A percentile compares a stretch with the other conserved stretches of the same genome.
These are phyloP conservation scores for Diaporthe australafricana DNA, from an alignment of 2,329 filamentous ascomycete species.

Conservation along the genomic window DNA sequence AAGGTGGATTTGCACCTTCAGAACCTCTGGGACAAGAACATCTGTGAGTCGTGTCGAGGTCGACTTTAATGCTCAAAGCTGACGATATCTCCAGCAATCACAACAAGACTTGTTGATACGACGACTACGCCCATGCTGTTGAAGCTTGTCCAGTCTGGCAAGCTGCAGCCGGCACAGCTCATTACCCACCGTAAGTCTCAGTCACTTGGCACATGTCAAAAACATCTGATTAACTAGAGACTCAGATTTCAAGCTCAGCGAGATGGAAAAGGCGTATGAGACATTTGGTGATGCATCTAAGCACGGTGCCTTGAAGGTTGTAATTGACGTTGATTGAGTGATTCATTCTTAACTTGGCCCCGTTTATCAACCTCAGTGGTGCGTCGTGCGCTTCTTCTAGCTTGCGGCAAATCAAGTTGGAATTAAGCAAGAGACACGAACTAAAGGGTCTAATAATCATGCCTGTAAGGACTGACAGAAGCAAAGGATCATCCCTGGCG, in stretches of 20 bases:
- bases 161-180: constrained; percentile 54
- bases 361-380: no score
- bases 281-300: constrained; percentile 56
- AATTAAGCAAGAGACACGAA: no score
- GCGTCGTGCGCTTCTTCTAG: no score
- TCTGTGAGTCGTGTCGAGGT: constrained; percentile 51
- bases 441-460: no score
- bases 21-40: constrained; percentile 65
- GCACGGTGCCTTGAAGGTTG: constrained; percentile 56
- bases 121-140: constrained; percentile 61
- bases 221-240: neutral
- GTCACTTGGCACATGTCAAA: neutral
- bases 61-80: constrained; percentile 35
- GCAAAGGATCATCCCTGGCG: no score
- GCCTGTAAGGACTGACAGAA: no score
- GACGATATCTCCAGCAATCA: constrained; percentile 48
- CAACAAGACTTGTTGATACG: constrained; percentile 60
- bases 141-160: constrained; percentile 55
- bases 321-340: constrained; percentile 48
- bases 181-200: constrained; percentile 57
- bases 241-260: constrained; percentile 53
- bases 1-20: constrained; percentile 64
- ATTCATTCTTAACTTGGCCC: neutral
- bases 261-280: constrained; percentile 57
- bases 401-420: no score